Percentiles rank a stretch among this genome's conserved stretches.
phyloP scores from a whole-genome alignment of 179 eudicot species.

The Carnegiea gigantea region DNA sequence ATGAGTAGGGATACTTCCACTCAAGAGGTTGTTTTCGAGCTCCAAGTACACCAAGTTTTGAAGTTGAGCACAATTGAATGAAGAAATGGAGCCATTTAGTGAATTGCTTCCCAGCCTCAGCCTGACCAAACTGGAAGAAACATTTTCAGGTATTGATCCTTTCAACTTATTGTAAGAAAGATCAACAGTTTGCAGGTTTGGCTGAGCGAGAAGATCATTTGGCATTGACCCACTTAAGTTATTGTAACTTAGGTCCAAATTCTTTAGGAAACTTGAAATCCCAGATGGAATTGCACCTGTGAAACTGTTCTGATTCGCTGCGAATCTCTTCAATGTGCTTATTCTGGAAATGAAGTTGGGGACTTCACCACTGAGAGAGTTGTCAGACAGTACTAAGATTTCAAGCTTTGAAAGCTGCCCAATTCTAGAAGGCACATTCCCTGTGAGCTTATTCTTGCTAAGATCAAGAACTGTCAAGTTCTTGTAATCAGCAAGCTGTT shows the following conservation, averaged over 20 bases:
- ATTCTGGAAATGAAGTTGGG: constrained; percentile 43
- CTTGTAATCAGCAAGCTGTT: constrained; percentile 37
- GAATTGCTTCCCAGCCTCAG: constrained; percentile 58
- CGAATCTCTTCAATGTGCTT: constrained; percentile 52
- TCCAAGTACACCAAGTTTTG: constrained; percentile 60
- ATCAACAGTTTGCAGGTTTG: constrained; percentile 55
- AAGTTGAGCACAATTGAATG: constrained; percentile 32
- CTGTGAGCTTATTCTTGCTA: constrained; percentile 45
- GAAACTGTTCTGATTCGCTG: constrained; percentile 65
- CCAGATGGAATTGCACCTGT: constrained; percentile 61
- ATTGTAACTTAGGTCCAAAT: constrained; percentile 76
- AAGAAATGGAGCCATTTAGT: constrained; percentile 47
- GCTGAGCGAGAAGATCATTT: constrained; percentile 46
- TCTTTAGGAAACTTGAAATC: constrained; percentile 39
- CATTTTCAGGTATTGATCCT: constrained; percentile 52
- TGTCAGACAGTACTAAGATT: constrained; percentile 52
- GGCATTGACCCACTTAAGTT: constrained; percentile 53
- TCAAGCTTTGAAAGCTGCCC: constrained; percentile 46
- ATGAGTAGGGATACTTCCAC: constrained; percentile 53
- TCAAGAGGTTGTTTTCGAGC: constrained; percentile 50
- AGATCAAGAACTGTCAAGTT: constrained; percentile 65
- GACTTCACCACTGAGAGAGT: constrained; percentile 50
- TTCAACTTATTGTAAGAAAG: constrained; percentile 52
- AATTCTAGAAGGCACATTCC: constrained; percentile 44
- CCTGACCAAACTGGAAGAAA: constrained; percentile 52